phyloP scores from a whole-genome alignment of 768 basidiomycete species.

The Pleurotus eryngii region DNA sequence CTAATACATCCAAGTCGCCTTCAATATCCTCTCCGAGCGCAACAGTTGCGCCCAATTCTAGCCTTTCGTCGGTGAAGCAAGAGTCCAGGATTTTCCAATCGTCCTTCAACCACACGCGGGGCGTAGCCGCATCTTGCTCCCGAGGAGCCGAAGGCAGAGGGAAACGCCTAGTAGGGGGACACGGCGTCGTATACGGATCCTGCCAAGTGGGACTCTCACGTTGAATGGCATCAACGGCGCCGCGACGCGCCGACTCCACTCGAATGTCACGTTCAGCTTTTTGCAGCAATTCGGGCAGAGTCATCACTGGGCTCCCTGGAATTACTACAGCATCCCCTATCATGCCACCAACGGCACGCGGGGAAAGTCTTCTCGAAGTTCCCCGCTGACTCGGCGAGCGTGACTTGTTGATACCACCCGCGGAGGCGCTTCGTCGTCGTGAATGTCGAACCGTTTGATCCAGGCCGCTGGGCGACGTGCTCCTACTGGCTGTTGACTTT shows the following conservation, averaged over 20 bases:
- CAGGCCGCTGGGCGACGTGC: constrained; percentile 27
- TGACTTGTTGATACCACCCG: constrained; percentile 28
- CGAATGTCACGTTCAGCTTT: constrained; percentile 44
- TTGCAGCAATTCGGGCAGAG: constrained; percentile 52
- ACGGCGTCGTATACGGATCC: constrained; percentile 1
- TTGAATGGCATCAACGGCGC: not conserved
- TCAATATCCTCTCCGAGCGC: constrained; percentile 22
- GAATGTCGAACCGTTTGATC: constrained; percentile 29
- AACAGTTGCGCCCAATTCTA: constrained; percentile 38
- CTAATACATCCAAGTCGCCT: constrained; percentile 27
- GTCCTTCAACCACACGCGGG: constrained; percentile 59
- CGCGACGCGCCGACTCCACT: not conserved
- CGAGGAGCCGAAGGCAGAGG: not conserved
- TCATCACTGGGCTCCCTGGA: constrained; percentile 50
- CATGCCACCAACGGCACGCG: constrained; percentile 35
- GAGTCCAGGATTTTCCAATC: constrained; percentile 82
- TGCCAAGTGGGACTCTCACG: not conserved
- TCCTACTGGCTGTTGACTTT: constrained; percentile 23
- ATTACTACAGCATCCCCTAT: constrained; percentile 52
- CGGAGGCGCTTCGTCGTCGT: constrained; percentile 31
- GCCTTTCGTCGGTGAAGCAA: constrained; percentile 71
- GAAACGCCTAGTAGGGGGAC: not conserved
- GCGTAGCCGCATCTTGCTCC: constrained; percentile 6
- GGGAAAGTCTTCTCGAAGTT: constrained; percentile 12
- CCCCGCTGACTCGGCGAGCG: constrained; percentile 4